Percentiles rank a stretch among this genome's conserved stretches.
phyloP scores from a whole-genome alignment of 495 filamentous ascomycete genomes.

The Aspergillus affinis region DNA sequence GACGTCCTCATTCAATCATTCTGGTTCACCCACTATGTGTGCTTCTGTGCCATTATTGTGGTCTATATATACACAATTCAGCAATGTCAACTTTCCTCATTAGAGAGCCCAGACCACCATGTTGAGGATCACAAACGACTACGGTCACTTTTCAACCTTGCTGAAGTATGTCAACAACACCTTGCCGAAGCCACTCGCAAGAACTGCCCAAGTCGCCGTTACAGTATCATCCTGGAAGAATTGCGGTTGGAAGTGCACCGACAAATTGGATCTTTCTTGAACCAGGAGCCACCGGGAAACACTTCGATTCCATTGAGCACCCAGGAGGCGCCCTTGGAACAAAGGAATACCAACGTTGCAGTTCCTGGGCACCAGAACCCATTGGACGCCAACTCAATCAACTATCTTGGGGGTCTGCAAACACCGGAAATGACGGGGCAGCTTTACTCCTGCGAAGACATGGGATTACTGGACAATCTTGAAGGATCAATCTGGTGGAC shows the following conservation, averaged over 20 bases:
- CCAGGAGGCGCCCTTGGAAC: conserved; percentile 6
- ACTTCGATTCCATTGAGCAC: conserved; percentile 7
- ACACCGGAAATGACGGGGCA: conserved; percentile 16
- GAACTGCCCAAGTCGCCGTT: conserved; percentile 53
- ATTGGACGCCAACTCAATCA: conserved; percentile 19
- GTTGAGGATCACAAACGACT: conserved; percentile 24
- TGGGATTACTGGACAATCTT: conserved; percentile 29
- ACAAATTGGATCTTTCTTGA: conserved; percentile 28
- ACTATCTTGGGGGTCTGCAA: conserved; percentile 20
- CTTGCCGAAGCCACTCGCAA: conserved; percentile 49
- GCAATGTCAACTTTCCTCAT: conserved; percentile 36
- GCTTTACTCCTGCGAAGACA: conserved; percentile 25
- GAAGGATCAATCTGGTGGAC: conserved; percentile 38
- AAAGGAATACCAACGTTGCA: conserved; percentile 4
- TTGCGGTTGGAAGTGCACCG: conserved; percentile 43
- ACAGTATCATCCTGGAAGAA: conserved; percentile 51
- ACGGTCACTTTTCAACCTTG: conserved; percentile 38
- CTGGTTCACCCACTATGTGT: conserved; percentile 56
- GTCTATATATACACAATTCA: conserved; percentile 57
- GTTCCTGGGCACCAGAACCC: conserved; percentile 7
- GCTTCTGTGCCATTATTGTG: conserved; percentile 55
- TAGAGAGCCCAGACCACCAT: conserved; percentile 23
- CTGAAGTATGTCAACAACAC: conserved; percentile 47
- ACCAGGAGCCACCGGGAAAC: conserved; percentile 11
- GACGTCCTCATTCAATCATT: conserved; percentile 41